These are phyloP conservation scores for Fonsecaea pedrosoi DNA, from an alignment of 2,329 filamentous ascomycete genomes.

Conservation along the genomic window DNA sequence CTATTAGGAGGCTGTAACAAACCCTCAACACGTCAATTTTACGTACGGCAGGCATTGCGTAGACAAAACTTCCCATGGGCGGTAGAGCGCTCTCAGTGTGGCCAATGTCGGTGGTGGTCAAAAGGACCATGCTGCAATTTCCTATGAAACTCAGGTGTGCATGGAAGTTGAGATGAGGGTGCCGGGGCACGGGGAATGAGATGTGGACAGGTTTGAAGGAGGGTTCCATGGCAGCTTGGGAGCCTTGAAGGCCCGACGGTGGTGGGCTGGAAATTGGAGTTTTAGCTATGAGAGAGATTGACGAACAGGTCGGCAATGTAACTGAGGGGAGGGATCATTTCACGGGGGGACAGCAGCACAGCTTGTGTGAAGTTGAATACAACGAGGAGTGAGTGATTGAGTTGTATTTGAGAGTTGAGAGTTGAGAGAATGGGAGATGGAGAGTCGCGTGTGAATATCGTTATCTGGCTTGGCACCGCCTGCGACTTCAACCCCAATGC, in stretches of 20 bases:
- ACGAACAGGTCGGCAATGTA: not conserved
- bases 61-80: constrained; percentile 86
- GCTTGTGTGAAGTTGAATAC: not conserved
- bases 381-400: not conserved
- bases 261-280: not conserved
- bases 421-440: not conserved
- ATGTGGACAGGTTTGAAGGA: constrained; percentile 58
- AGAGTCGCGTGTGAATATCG: not conserved
- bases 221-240: constrained; percentile 35
- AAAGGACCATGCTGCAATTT: constrained; percentile 62
- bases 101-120: constrained; percentile 61
- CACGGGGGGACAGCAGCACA: not conserved
- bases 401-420: too few relatives aligned
- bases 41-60: constrained; percentile 85
- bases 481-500: not conserved
- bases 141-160: constrained; percentile 63
- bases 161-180: constrained; percentile 64
- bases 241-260: not conserved
- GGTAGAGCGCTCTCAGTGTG: constrained; percentile 50
- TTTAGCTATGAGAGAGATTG: not conserved
- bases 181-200: constrained; percentile 63
- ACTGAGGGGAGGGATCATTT: not conserved
- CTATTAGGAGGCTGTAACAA: constrained; percentile 22
- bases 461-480: not conserved
- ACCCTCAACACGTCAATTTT: constrained; percentile 21